Evolutionary conservation across 495 filamentous ascomycete species (phyloP).

Genomic region (Annulohypoxylon maeteangense): DNA sequence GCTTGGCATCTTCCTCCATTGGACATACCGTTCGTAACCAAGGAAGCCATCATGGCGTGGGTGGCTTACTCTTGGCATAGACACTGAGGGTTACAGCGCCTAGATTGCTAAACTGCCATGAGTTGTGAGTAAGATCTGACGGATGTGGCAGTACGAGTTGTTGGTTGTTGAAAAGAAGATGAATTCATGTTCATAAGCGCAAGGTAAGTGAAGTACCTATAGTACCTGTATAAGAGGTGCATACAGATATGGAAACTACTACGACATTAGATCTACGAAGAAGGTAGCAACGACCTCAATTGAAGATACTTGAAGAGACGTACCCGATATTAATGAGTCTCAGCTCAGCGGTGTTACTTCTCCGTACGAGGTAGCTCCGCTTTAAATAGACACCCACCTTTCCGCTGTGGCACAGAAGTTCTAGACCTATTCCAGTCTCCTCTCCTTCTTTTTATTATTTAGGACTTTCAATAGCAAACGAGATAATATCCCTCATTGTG

Average conservation of each 20-base stretch:
- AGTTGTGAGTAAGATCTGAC: neutral
- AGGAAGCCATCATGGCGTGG: slow-evolving; percentile 23
- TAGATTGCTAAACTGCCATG: neutral
- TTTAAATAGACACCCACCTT: slow-evolving; percentile 21
- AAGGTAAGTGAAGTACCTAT: neutral
- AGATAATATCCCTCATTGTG: neutral
- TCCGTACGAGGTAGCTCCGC: slow-evolving; percentile 21
- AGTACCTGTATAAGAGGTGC: neutral
- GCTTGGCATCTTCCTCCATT: slow-evolving; percentile 41
- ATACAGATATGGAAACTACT: neutral
- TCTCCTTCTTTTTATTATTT: slow-evolving; percentile 1
- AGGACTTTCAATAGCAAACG: neutral
- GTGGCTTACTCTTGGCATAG: slow-evolving; percentile 34
- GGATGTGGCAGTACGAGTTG: neutral
- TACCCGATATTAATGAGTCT: neutral
- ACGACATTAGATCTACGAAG: neutral
- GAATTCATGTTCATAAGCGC: neutral
- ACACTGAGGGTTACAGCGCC: neutral
- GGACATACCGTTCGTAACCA: slow-evolving; percentile 21
- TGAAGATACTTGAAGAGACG: neutral
- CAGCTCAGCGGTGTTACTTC: slow-evolving; percentile 14
- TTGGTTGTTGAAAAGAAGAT: slow-evolving; percentile 7
- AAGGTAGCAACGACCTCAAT: neutral
- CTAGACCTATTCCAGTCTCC: slow-evolving; percentile 14
- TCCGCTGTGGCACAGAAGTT: slow-evolving; percentile 12